phyloP scores from a whole-genome alignment of 78 protist genomes.

The Planoprotostelium fungivorum region DNA sequence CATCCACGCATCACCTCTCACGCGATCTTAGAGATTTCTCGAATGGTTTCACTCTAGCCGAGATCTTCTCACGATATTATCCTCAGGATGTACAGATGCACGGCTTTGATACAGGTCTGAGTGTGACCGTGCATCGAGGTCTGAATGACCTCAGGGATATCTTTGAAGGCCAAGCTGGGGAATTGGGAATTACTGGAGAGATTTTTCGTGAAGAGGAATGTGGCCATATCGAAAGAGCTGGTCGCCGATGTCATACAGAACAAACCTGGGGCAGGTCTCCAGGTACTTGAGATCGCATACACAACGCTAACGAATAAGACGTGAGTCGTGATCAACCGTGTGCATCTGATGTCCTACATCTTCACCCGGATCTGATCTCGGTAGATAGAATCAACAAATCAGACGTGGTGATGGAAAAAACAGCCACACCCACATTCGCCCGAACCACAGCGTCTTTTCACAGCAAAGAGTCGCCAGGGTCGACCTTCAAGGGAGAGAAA shows the following conservation, averaged over 20 bases:
- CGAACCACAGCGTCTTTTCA: neutral
- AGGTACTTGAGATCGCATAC: conserved; percentile 14
- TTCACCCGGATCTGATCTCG: no score
- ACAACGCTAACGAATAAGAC: conserved; percentile 24
- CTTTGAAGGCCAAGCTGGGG: conserved; percentile 21
- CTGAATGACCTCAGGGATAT: conserved; percentile 15
- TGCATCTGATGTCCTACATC: no score
- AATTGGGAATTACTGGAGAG: conserved; percentile 61
- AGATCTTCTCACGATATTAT: conserved; percentile 74
- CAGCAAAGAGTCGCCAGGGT: neutral
- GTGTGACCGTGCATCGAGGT: neutral
- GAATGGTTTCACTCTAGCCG: conserved; percentile 83
- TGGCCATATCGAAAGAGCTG: neutral
- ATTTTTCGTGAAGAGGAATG: conserved; percentile 18
- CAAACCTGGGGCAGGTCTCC: conserved; percentile 22
- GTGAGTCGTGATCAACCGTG: neutral
- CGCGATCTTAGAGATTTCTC: conserved; percentile 55
- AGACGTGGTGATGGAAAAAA: neutral
- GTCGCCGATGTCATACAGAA: conserved; percentile 25
- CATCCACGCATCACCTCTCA: neutral
- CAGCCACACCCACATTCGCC: neutral
- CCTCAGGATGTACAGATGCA: conserved; percentile 74
- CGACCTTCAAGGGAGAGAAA: neutral
- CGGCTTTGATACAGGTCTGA: conserved; percentile 51
- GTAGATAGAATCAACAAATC: neutral